Conservation (phyloP, 306 rosid genomes). For the Medicago ruthenica region DNA sequence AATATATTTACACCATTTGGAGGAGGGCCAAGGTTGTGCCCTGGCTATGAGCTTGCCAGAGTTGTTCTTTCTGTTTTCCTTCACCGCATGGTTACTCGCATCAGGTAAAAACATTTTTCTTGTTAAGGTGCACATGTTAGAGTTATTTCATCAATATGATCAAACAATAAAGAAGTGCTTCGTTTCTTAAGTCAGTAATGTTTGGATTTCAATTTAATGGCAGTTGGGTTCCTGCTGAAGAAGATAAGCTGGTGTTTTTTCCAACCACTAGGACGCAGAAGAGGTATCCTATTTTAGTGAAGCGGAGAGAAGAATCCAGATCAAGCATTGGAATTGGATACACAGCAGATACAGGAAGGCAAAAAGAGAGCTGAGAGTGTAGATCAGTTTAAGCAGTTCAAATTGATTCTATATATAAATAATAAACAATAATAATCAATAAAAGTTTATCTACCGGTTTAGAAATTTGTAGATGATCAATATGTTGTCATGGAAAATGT, state of each 20-base stretch:
- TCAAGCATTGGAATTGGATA: constrained; percentile 26
- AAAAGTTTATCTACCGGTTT: constrained; percentile 19
- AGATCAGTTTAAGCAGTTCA: constrained; percentile 35
- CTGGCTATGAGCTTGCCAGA: constrained; percentile 95
- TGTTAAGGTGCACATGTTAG: neutral
- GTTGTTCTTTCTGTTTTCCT: constrained; percentile 93
- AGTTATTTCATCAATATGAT: neutral
- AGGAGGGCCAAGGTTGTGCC: constrained; percentile 95
- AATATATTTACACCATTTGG: constrained; percentile 91
- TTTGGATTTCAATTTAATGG: constrained; percentile 37
- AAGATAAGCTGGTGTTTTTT: constrained; percentile 91
- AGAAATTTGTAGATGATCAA: constrained; percentile 25
- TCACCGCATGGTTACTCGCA: constrained; percentile 82
- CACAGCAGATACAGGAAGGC: constrained; percentile 1
- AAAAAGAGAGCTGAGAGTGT: constrained; percentile 21
- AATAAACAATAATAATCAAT: constrained; percentile 17
- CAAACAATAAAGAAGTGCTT: neutral
- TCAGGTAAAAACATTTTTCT: constrained; percentile 60
- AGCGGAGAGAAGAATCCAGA: constrained; percentile 49
- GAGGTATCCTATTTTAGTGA: constrained; percentile 78
- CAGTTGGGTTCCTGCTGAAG: constrained; percentile 96
- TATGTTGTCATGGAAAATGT: neutral
- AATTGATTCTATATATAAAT: constrained; percentile 17
- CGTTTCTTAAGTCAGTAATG: neutral
- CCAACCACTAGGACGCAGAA: constrained; percentile 96